Conservation (phyloP, 202 grass and related monocot species). For the Zizania palustris region DNA sequence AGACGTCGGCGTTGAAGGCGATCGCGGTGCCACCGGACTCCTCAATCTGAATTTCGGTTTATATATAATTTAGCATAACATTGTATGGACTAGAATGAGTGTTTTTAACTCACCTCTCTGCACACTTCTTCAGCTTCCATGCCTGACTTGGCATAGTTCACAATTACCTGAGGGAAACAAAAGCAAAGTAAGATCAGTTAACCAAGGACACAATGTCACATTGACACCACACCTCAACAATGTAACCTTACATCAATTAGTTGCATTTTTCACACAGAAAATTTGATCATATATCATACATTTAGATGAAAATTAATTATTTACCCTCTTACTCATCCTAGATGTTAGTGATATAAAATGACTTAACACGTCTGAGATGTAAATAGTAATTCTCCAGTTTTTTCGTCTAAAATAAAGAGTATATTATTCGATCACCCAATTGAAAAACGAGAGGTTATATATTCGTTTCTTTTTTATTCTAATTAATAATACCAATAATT, state of each 20-base stretch:
- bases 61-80: no score
- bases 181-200: neutral
- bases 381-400: no score
- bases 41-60: conserved; percentile 43
- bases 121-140: conserved; percentile 73
- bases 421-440: no score
- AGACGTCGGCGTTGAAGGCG: conserved; percentile 57
- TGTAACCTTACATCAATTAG: neutral
- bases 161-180: conserved; percentile 46
- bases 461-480: no score
- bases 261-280: neutral
- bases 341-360: no score
- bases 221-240: neutral
- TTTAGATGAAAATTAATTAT: no score
- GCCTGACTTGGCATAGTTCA: conserved; percentile 69
- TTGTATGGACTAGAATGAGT: neutral
- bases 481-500: neutral
- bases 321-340: no score
- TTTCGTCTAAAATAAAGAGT: no score
- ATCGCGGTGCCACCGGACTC: conserved; percentile 61
- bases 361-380: no score
- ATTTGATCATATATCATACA: neutral
- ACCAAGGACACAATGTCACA: neutral
- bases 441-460: no score
- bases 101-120: conserved; percentile 53